A percentile compares a stretch with the other conserved stretches of the same genome.
phyloP scores from a whole-genome alignment of 805 yeast species.

The Ogataea saltuana region DNA sequence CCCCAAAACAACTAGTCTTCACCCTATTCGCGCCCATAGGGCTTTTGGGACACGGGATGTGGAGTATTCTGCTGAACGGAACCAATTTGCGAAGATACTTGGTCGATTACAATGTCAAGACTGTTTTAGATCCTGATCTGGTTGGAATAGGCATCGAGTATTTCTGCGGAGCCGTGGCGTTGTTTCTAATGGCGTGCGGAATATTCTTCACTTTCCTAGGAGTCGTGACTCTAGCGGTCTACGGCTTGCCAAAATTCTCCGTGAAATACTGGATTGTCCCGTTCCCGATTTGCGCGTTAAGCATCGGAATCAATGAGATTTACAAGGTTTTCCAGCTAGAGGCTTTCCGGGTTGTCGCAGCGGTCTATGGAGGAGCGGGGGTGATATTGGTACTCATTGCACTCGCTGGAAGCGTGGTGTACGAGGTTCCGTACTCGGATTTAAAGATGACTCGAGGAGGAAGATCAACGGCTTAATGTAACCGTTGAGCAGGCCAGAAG shows the following conservation, averaged over 20 bases:
- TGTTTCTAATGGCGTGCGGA: conserved; percentile 26
- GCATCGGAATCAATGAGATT: conserved; percentile 56
- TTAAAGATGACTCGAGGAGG: too few species aligned
- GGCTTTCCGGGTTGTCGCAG: conserved; percentile 61
- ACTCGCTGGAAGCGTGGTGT: conserved; percentile 36
- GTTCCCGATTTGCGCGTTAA: conserved; percentile 82
- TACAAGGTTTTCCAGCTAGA: conserved; percentile 45
- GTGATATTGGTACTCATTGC: conserved; percentile 44
- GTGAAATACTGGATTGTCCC: conserved; percentile 77
- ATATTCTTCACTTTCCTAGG: conserved; percentile 45
- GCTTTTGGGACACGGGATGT: conserved; percentile 81
- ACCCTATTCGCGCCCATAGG: conserved; percentile 76
- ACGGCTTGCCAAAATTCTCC: conserved; percentile 39
- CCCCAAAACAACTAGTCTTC: conserved; percentile 53
- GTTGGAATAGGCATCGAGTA: conserved; percentile 17
- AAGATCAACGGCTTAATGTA: too few species aligned
- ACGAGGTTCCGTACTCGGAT: conserved; percentile 35
- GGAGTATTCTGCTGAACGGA: conserved; percentile 51
- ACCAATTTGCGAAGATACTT: conserved; percentile 20
- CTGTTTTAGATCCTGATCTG: conserved; percentile 5
- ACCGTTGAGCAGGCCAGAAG: too few species aligned
- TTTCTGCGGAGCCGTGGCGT: conserved; percentile 13
- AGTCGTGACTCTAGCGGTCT: conserved; percentile 32
- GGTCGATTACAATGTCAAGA: conserved; percentile 9
- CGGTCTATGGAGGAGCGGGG: conserved; percentile 57